A percentile compares a stretch with the other conserved stretches of the same genome.
Evolutionary conservation across 768 basidiomycete genomes (phyloP).

Genomic region (Leucogyrophana mollusca): DNA sequence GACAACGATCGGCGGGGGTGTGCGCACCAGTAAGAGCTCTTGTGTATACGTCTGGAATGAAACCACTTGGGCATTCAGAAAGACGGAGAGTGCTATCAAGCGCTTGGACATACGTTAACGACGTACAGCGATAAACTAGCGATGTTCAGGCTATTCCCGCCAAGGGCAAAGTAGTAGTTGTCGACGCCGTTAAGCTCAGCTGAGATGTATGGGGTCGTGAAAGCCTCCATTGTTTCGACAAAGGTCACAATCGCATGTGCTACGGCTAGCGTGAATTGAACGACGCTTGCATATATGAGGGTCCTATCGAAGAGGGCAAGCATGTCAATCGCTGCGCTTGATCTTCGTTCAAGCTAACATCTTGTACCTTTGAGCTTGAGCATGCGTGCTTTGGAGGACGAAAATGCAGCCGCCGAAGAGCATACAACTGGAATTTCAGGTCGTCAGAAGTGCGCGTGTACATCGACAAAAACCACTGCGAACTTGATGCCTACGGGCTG

Average conservation of each 20-base stretch:
- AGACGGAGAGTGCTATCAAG: too few relatives aligned
- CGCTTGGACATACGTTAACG: constrained; percentile 11
- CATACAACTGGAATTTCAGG: constrained; percentile 1
- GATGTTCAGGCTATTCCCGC: constrained; percentile 7
- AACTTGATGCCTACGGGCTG: too few relatives aligned
- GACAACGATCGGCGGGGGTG: not conserved
- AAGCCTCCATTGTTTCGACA: constrained; percentile 9
- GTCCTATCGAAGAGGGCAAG: not conserved
- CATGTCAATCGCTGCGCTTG: not conserved
- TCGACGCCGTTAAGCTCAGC: not conserved
- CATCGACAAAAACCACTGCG: too few relatives aligned
- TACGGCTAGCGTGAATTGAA: constrained; percentile 16
- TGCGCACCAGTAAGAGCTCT: constrained; percentile 16
- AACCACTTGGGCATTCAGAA: not conserved
- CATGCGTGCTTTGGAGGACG: not conserved
- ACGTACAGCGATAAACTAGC: constrained; percentile 14
- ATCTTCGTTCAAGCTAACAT: not conserved
- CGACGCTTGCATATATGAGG: constrained; percentile 12
- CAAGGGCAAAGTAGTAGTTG: not conserved
- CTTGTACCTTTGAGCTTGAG: constrained; percentile 1
- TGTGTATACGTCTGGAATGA: constrained; percentile 12
- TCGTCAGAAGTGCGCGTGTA: too few relatives aligned
- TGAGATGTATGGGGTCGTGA: constrained; percentile 1
- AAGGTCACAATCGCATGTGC: constrained; percentile 9
- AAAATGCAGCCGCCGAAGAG: constrained; percentile 5